phyloP scores from a whole-genome alignment of 1,139 yeast species.

The Sugiyamaella xylanicola region DNA sequence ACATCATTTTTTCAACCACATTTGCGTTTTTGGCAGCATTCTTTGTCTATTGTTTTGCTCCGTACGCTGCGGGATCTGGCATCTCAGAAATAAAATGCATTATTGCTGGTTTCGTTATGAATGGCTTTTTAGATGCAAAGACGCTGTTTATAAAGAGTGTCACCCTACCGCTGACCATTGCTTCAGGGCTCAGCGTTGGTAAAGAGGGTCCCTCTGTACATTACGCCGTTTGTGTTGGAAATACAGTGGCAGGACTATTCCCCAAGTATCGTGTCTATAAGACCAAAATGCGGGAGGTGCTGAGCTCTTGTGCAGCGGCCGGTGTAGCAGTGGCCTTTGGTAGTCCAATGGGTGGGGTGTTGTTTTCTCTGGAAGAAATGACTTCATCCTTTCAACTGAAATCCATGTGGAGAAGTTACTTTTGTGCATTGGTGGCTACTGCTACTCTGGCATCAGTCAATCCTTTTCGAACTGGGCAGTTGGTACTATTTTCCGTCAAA shows the following conservation, averaged over 20 bases:
- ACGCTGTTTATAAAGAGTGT: constrained; percentile 76
- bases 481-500: constrained; percentile 85
- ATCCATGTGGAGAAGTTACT: constrained; percentile 89
- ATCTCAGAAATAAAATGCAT: constrained; percentile 96
- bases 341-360: constrained; percentile 92
- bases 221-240: constrained; percentile 82
- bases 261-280: constrained; percentile 47
- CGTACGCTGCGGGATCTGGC: constrained; percentile 95
- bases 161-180: constrained; percentile 83
- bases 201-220: constrained; percentile 89
- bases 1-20: constrained; percentile 58
- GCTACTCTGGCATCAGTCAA: constrained; percentile 69
- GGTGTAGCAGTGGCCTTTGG: constrained; percentile 95
- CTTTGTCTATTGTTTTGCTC: constrained; percentile 72
- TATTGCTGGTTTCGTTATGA: constrained; percentile 84
- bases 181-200: constrained; percentile 78
- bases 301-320: constrained; percentile 88
- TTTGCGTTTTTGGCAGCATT: constrained; percentile 69
- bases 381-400: constrained; percentile 69
- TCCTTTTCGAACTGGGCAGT: constrained; percentile 93
- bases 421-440: constrained; percentile 87
- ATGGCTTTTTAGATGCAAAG: constrained; percentile 72
- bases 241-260: constrained; percentile 60
- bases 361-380: constrained; percentile 83
- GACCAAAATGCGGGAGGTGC: constrained; percentile 53